phyloP scores from a whole-genome alignment of 192 early-diverging fungal genomes.

The Tieghemiomyces parasiticus region DNA sequence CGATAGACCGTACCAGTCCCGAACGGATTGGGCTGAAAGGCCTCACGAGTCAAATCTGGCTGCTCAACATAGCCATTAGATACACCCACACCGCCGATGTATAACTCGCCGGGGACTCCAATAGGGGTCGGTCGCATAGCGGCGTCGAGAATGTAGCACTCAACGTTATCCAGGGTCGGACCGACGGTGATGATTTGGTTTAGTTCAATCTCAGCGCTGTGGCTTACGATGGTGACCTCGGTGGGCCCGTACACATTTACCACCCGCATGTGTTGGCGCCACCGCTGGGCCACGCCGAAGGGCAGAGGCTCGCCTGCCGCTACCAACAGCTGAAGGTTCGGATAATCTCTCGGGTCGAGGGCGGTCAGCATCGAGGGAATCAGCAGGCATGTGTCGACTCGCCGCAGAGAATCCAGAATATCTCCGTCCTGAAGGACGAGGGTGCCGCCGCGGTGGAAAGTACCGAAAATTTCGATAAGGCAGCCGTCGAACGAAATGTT shows the following conservation, averaged over 20 bases:
- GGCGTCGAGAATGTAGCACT: conserved; percentile 19
- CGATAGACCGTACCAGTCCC: conserved; percentile 15
- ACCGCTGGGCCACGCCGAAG: neutral
- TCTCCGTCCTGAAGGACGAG: neutral
- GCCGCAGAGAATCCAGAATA: neutral
- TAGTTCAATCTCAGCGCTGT: neutral
- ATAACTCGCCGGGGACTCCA: conserved; percentile 22
- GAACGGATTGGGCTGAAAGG: conserved; percentile 26
- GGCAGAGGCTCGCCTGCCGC: neutral
- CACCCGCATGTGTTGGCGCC: neutral
- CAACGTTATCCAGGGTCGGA: conserved; percentile 10
- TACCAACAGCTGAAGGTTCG: neutral
- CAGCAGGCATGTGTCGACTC: neutral
- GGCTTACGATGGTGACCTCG: conserved; percentile 7
- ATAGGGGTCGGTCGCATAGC: conserved; percentile 13
- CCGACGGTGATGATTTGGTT: conserved; percentile 13
- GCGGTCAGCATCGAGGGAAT: neutral
- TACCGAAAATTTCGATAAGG: neutral
- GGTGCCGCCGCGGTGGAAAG: neutral
- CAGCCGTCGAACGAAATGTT: neutral
- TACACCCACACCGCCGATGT: conserved; percentile 19
- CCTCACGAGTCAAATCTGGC: conserved; percentile 18
- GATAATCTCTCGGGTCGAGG: neutral
- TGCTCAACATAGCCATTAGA: conserved; percentile 21
- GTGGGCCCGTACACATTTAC: conserved; percentile 6